Evolutionary conservation across 2,329 filamentous ascomycete species (phyloP).

Genomic region (Colletotrichum sublineola): DNA sequence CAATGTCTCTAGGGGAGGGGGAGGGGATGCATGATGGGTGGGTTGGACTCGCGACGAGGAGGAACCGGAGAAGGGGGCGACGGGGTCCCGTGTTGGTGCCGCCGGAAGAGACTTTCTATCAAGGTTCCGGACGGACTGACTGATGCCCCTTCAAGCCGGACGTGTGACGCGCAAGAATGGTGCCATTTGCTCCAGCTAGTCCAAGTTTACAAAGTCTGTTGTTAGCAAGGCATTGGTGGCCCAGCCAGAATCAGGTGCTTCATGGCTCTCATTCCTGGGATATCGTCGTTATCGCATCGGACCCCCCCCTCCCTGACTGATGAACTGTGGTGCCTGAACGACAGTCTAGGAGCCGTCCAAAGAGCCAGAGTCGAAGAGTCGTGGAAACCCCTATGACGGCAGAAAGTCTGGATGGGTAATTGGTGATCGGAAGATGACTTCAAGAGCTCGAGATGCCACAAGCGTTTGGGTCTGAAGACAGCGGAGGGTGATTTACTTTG

Average conservation of each 20-base stretch:
- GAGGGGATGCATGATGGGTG: not conserved
- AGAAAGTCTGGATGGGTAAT: no score
- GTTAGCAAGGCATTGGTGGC: no score
- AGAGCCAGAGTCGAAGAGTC: no score
- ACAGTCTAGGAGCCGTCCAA: no score
- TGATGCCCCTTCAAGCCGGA: not conserved
- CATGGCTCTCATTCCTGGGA: slow-evolving; percentile 1
- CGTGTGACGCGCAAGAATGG: not conserved
- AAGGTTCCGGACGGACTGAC: not conserved
- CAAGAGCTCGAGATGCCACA: no score
- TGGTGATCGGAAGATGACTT: no score
- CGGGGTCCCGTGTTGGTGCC: not conserved
- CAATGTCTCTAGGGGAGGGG: slow-evolving; percentile 36
- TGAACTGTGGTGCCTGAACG: no score
- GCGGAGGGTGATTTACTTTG: not conserved
- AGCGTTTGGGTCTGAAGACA: not conserved
- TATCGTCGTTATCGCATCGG: no score
- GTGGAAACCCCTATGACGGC: no score
- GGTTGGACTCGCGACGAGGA: fast-evolving
- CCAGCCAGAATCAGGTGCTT: not conserved
- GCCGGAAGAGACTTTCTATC: not conserved
- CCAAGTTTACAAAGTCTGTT: not conserved
- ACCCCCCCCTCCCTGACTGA: no score
- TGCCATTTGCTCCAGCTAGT: not conserved
- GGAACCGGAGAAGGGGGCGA: not conserved